These are phyloP conservation scores for Xanthoconium stramineum DNA, from an alignment of 768 basidiomycete genomes.

Conservation along the genomic window DNA sequence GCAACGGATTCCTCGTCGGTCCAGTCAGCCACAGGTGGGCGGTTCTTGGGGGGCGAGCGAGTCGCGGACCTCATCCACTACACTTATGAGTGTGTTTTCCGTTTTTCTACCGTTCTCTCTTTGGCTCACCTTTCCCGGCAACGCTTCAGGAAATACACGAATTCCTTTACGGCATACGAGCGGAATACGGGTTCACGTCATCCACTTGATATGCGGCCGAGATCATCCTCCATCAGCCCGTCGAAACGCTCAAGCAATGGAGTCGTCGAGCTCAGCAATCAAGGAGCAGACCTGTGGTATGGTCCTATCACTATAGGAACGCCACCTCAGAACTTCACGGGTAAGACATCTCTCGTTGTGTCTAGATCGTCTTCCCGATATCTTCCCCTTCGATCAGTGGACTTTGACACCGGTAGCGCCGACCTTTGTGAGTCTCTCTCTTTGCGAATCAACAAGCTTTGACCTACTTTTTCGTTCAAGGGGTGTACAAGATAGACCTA, in stretches of 20 bases:
- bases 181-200: not conserved
- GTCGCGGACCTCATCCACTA: not conserved
- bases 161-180: constrained; percentile 37
- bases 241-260: constrained; percentile 18
- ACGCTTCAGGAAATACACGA: constrained; percentile 37
- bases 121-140: not conserved
- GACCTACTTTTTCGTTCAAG: no score
- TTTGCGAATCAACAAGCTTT: not conserved
- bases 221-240: not conserved
- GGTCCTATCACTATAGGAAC: constrained; percentile 45
- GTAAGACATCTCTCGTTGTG: constrained; percentile 16
- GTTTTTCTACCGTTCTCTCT: not conserved
- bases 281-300: constrained; percentile 35
- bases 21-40: not conserved
- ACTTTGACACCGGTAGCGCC: constrained; percentile 50
- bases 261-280: constrained; percentile 27
- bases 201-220: constrained; percentile 12
- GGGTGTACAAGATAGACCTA: no score
- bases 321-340: constrained; percentile 38
- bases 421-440: constrained; percentile 32
- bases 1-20: not conserved
- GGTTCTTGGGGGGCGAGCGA: not conserved
- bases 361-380: not conserved
- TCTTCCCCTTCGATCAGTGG: constrained; percentile 28
- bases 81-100: constrained; percentile 5